Evolutionary conservation across 805 yeast genomes (phyloP), one percentile per base, ranked within the genome.

Genomic region (Candida nitratophila): DNA sequence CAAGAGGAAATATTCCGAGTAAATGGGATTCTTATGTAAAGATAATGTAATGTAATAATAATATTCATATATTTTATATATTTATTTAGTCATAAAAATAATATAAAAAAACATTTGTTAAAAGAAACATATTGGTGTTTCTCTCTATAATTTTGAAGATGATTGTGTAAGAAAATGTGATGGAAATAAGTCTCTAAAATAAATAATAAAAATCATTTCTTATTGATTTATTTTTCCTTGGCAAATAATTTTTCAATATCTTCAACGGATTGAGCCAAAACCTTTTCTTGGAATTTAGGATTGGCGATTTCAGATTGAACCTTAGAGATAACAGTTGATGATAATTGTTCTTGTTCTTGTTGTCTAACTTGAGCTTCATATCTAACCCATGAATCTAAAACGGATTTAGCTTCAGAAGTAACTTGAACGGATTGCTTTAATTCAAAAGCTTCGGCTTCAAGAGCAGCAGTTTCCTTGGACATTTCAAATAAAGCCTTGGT

Each of bases 301-400:
- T 84, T 83, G 58, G 74, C 70, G 57, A 93, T 69, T 71, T 88
- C 93, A 68, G 83, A 71, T 76, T 86, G 81, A 60, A 91, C 93
- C 75, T 87, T 89, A 44, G 89, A 73, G 65, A 89, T 86, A 53
- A 93, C 96, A 47, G 89, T 61, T 63, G 85, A 72, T 55, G 95
- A 81, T 60, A 93, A 81, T 70, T 87, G 96, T 70, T 82, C 78
- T 77, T 93, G 99, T 77, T 93, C 96, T 64, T 81, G 72, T 76
- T 88, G 96, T 76, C 97, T 91, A 56, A 90, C 93, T 66, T 88
- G 89, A 56, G 87, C 84, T 77, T 93, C 99, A 71, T 86, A 86
- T 80, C 98, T 87, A 59, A 90, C 97, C 99, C 99, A 93, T 15
- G 98, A 88, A 73, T 93, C 99, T 65, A 93, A 81, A 49, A 91